Conservation (phyloP, 2,329 filamentous ascomycete species). For the Aureobasidium uvarum region DNA sequence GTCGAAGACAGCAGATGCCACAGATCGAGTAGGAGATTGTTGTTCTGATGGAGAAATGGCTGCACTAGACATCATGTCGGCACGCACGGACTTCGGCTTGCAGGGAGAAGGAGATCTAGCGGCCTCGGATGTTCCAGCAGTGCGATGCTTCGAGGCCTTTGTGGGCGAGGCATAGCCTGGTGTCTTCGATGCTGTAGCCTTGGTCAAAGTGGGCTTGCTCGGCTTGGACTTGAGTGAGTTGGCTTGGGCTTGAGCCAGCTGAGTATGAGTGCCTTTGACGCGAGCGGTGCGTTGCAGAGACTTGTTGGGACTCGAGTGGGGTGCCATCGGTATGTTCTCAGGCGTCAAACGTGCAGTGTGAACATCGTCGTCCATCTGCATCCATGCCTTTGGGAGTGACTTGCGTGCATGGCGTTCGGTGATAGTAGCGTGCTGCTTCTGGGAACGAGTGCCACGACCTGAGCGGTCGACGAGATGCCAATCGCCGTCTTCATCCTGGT, state of each 20-base stretch:
- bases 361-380: constrained; percentile 16
- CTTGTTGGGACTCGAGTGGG: background rate
- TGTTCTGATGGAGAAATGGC: background rate
- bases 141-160: constrained; percentile 20
- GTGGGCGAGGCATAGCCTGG: constrained; percentile 24
- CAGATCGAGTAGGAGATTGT: background rate
- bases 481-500: background rate
- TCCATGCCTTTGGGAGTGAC: constrained; percentile 35
- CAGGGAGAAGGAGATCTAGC: constrained; percentile 6
- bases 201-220: constrained; percentile 20
- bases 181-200: constrained; percentile 1
- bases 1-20: background rate
- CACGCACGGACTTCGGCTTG: constrained; percentile 1
- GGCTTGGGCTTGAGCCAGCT: background rate
- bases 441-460: background rate
- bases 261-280: constrained; percentile 7
- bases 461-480: constrained; percentile 14
- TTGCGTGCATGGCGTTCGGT: constrained; percentile 33
- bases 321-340: background rate
- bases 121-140: background rate
- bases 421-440: constrained; percentile 5
- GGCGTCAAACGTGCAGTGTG: background rate
- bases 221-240: constrained; percentile 20
- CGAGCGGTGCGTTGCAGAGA: constrained; percentile 1
- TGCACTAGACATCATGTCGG: background rate